Evolutionary conservation across 805 yeast genomes (phyloP).

Genomic region (Cyberlindnera samutprakarnensis): DNA sequence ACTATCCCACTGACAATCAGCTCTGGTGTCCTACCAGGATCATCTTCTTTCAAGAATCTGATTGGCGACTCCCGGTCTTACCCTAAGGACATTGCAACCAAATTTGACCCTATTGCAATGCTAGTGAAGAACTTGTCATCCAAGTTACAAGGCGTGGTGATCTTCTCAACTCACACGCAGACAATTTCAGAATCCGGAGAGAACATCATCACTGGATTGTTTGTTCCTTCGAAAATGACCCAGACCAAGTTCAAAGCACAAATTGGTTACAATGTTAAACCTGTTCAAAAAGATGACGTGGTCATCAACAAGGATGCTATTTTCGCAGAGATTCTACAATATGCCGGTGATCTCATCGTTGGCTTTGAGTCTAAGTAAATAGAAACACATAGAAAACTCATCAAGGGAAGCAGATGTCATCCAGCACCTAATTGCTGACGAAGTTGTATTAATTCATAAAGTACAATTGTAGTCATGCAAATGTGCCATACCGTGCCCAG

Average conservation of each 20-base stretch:
- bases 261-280: slow-evolving; percentile 65
- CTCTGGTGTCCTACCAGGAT: slow-evolving; percentile 45
- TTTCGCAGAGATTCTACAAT: slow-evolving; percentile 58
- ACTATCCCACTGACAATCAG: slow-evolving; percentile 34
- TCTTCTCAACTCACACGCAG: slow-evolving; percentile 59
- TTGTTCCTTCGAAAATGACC: slow-evolving; percentile 57
- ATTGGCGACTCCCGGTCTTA: slow-evolving; percentile 23
- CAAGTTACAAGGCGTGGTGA: slow-evolving; percentile 57
- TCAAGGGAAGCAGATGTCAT: too few relatives aligned
- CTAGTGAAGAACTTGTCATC: slow-evolving; percentile 53
- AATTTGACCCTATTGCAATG: slow-evolving; percentile 55
- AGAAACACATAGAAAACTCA: too few relatives aligned
- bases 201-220: slow-evolving; percentile 71
- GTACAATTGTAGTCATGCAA: too few relatives aligned
- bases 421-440: too few relatives aligned
- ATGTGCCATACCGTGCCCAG: too few relatives aligned
- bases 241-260: slow-evolving; percentile 73
- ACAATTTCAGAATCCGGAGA: slow-evolving; percentile 45
- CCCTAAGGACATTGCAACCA: slow-evolving; percentile 33
- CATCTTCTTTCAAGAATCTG: slow-evolving; percentile 55
- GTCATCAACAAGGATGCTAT: slow-evolving; percentile 64
- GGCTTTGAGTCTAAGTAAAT: slow-evolving; percentile 23
- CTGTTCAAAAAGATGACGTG: slow-evolving; percentile 45
- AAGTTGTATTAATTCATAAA: too few relatives aligned
- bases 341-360: slow-evolving; percentile 61